Evolutionary conservation across 176 grass and related monocot genomes (phyloP).

Genomic region (Oryza punctata): DNA sequence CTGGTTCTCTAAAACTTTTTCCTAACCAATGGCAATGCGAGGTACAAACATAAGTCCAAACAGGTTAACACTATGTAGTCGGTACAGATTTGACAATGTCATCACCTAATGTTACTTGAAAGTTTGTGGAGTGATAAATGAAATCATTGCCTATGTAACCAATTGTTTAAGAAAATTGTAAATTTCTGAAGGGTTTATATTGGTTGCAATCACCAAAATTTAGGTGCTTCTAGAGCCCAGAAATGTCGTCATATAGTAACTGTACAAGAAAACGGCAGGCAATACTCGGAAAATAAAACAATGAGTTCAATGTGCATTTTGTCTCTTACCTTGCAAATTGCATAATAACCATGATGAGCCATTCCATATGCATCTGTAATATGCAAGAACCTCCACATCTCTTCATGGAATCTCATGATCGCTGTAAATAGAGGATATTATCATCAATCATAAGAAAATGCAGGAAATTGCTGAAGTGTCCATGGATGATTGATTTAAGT

Average conservation of each 20-base stretch:
- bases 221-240: neutral
- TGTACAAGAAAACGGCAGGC: neutral
- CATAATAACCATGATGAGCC: neutral
- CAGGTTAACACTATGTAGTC: neutral
- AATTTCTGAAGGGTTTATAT: constrained; percentile 4
- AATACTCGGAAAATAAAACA: neutral
- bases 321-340: constrained; percentile 30
- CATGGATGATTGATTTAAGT: neutral
- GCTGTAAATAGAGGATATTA: constrained; percentile 19
- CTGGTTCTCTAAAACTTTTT: constrained; percentile 13
- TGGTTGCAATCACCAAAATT: neutral
- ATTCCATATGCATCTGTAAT: neutral
- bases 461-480: constrained; percentile 1
- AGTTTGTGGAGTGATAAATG: too few species aligned
- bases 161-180: neutral
- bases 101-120: neutral
- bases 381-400: neutral
- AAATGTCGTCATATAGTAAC: neutral
- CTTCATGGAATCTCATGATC: neutral
- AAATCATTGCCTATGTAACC: too few species aligned
- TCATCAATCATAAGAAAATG: constrained; percentile 29
- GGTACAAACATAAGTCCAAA: neutral
- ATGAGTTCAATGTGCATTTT: neutral
- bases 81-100: constrained; percentile 22
- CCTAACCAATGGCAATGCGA: neutral